phyloP scores from a whole-genome alignment of 306 rosid genomes.

The Chamaecrista fasciculata region DNA sequence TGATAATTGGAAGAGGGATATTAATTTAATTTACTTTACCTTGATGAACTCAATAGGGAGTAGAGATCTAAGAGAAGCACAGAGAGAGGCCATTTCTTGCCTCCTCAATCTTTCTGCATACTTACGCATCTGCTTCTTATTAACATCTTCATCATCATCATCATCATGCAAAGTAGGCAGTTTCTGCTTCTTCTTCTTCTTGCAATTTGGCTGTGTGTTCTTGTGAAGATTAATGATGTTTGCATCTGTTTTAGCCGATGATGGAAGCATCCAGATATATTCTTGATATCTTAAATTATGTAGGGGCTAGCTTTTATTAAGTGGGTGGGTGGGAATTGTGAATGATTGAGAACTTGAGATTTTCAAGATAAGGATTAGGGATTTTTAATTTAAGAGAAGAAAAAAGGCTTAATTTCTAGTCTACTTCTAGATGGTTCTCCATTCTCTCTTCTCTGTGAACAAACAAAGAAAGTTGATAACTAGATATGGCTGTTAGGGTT shows the following conservation, averaged over 20 bases:
- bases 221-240: not conserved
- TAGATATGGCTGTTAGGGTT: constrained; percentile 26
- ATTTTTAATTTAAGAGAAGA: no score
- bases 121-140: constrained; percentile 38
- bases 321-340: no score
- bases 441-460: not conserved
- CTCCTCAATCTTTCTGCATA: constrained; percentile 47
- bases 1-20: not conserved
- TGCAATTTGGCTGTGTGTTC: not conserved
- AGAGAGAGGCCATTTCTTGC: constrained; percentile 48
- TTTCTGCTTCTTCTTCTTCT: constrained; percentile 28
- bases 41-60: constrained; percentile 27
- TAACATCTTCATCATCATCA: not conserved
- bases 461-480: constrained; percentile 4
- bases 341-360: no score
- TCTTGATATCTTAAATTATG: not conserved
- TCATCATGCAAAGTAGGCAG: not conserved
- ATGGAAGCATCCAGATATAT: constrained; percentile 21
- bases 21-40: not conserved
- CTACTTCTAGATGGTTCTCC: not conserved
- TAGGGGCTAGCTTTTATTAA: no score
- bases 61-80: constrained; percentile 38
- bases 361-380: no score
- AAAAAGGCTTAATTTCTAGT: no score
- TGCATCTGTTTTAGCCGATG: constrained; percentile 9